Evolutionary conservation across 352 stramenopile genomes (phyloP), one percentile per base, ranked within the genome.

Genomic region (Pythium oligandrum): DNA sequence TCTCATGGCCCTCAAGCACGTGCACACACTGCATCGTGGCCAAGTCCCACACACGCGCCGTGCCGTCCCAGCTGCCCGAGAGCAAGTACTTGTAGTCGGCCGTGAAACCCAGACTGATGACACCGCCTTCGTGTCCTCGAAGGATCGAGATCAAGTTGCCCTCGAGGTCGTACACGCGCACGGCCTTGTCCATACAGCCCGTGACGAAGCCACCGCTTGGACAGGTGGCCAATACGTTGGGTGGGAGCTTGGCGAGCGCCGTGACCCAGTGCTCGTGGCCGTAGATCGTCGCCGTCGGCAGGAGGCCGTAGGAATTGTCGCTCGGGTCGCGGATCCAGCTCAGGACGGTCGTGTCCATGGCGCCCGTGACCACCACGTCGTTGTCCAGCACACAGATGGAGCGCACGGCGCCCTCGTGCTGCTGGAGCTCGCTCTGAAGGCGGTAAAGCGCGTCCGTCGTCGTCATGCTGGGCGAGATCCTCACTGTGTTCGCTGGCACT

Each of bases 241-340:
- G 55, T 1, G 67, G 63, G 31, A 92, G 61, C 30, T 61, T 53
- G 44, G 79, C 44, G 30, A 78, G 64, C 43, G 79, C 74, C 17
- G 83, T 94, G 32, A 94, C 72, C 83, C 83, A 94, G 66, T 94
- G 83, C 51, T 90, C 79, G 51, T 94, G 83, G 47, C 78, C 82
- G 52, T 79, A 92, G 40, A 89, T 69, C 26, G 68, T 72, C 30
- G 77, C 73, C 35, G 66, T 76, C 12, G 85, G 71, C 26, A 92
- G 53, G 9, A 67, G 44, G 5, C 70, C 52, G 54, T 79, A 89
- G 3, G 51, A 51, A 4, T 46, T 51, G 33, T 36, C 60, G 11
- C 57, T 40, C 33, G 68, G 47, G 47, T 80, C 66, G 8, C 52
- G 64, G 12, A 75, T 56, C 81, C 81, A 94, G 44, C 71, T 52